Evolutionary conservation across 805 yeast species (phyloP).

Genomic region (Lipomyces sp.): DNA sequence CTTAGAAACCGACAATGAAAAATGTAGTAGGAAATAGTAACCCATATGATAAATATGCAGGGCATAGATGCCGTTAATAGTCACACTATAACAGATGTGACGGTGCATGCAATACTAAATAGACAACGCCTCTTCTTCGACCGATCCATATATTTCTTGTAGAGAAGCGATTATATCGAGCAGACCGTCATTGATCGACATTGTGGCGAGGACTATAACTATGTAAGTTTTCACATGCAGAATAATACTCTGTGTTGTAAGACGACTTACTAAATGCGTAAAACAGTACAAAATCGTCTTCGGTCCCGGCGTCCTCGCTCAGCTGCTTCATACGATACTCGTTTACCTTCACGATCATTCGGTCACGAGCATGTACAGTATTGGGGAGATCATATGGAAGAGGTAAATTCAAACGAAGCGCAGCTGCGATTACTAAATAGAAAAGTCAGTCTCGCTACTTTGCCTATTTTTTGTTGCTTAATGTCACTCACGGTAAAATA

Average conservation of each 20-base stretch:
- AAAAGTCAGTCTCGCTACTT: not conserved
- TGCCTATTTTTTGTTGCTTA: not conserved
- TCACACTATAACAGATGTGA: not conserved
- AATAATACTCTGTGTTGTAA: not conserved
- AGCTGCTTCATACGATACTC: slow-evolving; percentile 55
- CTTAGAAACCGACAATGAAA: not conserved
- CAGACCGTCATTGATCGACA: slow-evolving; percentile 67
- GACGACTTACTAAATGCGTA: slow-evolving; percentile 59
- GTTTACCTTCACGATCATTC: slow-evolving; percentile 67
- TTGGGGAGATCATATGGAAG: slow-evolving; percentile 78
- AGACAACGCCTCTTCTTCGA: slow-evolving; percentile 65
- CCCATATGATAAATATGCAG: not conserved
- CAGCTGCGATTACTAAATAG: slow-evolving; percentile 64
- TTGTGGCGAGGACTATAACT: slow-evolving; percentile 59
- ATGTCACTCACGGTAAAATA: slow-evolving; percentile 57
- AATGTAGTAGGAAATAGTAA: not conserved
- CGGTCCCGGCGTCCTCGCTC: slow-evolving; percentile 49
- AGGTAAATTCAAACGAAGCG: slow-evolving; percentile 75
- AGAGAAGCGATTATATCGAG: slow-evolving; percentile 60
- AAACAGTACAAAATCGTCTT: slow-evolving; percentile 76
- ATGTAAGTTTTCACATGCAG: not conserved
- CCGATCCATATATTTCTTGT: slow-evolving; percentile 65
- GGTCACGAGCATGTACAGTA: slow-evolving; percentile 71
- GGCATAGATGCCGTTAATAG: not conserved
- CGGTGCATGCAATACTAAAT: slow-evolving; percentile 44